Conservation (phyloP, 1,284 basidiomycete species). For the Chalciporus sp. region DNA sequence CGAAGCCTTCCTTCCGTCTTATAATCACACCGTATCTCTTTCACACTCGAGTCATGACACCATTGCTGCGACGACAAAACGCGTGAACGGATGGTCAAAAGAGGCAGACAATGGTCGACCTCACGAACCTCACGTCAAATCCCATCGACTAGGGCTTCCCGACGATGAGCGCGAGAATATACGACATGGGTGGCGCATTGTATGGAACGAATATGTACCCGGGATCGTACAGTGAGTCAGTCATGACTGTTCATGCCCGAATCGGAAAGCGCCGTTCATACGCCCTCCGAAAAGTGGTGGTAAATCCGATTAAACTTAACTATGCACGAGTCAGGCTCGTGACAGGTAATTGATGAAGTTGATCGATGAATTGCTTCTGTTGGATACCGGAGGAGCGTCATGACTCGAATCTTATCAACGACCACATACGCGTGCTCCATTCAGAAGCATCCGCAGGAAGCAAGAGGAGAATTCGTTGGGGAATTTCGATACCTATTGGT, state of each 20-base stretch:
- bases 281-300: not conserved
- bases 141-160: constrained; percentile 7
- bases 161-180: constrained; percentile 11
- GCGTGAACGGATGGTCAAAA: constrained; percentile 18
- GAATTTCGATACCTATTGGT: constrained; percentile 7
- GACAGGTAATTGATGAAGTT: not conserved
- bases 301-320: constrained; percentile 20
- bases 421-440: not conserved
- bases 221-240: constrained; percentile 5
- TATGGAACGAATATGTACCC: not conserved
- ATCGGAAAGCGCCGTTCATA: constrained; percentile 13
- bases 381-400: constrained; percentile 9
- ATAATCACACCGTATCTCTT: constrained; percentile 22
- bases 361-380: constrained; percentile 20
- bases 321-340: constrained; percentile 14
- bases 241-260: not conserved
- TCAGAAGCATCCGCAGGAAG: not conserved
- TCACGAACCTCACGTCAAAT: constrained; percentile 14
- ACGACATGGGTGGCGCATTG: constrained; percentile 3
- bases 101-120: constrained; percentile 24
- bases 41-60: constrained; percentile 2
- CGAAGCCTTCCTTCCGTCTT: constrained; percentile 1
- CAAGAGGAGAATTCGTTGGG: not conserved
- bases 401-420: constrained; percentile 23
- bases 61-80: constrained; percentile 1